Conservation (phyloP, 2,329 filamentous ascomycete species). For the Dactylellina haptotyla region DNA sequence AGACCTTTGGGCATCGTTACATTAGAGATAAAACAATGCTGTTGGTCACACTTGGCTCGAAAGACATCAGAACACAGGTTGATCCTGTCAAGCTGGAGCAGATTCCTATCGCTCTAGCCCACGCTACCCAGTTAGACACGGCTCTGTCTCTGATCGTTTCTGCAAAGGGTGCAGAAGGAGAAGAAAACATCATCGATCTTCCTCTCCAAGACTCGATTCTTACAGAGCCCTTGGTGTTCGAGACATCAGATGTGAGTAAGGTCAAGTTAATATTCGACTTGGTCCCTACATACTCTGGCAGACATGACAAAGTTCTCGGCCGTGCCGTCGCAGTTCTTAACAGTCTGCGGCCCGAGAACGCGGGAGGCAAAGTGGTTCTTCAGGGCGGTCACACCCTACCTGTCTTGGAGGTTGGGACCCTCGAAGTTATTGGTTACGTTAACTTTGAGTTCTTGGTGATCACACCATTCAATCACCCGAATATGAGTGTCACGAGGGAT, state of each 20-base stretch:
- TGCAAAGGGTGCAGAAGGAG: slow-evolving; percentile 83
- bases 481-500: slow-evolving; percentile 88
- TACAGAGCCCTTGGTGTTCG: slow-evolving; percentile 93
- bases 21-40: slow-evolving; percentile 83
- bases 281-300: slow-evolving; percentile 90
- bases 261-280: slow-evolving; percentile 95
- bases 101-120: slow-evolving; percentile 86
- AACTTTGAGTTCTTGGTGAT: slow-evolving; percentile 98
- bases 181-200: slow-evolving; percentile 88
- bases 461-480: slow-evolving; percentile 91
- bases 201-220: slow-evolving; percentile 93
- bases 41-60: slow-evolving; percentile 89
- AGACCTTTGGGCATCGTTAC: slow-evolving; percentile 96
- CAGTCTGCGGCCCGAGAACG: slow-evolving; percentile 82
- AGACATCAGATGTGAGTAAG: slow-evolving; percentile 77
- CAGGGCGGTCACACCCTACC: slow-evolving; percentile 93
- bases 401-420: slow-evolving; percentile 78
- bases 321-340: slow-evolving; percentile 88
- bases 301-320: slow-evolving; percentile 82
- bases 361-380: slow-evolving; percentile 85
- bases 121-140: slow-evolving; percentile 92
- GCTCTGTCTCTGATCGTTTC: slow-evolving; percentile 91
- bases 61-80: slow-evolving; percentile 86
- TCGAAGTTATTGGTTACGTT: slow-evolving; percentile 88
- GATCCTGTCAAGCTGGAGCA: slow-evolving; percentile 86